Conservation (phyloP, 352 stramenopile genomes). For the Globisporangium nagaii region DNA sequence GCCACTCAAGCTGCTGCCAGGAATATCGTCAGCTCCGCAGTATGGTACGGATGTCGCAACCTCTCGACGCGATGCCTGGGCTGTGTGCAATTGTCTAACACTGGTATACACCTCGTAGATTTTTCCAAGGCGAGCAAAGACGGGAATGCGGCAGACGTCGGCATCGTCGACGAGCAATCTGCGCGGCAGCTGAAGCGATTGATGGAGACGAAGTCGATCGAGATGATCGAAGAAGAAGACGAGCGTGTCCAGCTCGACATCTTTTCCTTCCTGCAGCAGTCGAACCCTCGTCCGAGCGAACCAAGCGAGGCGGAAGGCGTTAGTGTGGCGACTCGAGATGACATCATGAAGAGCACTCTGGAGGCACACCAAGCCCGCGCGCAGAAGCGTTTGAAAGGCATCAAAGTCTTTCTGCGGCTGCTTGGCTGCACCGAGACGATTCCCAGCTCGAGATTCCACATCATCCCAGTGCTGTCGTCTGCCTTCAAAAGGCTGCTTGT, state of each 20-base stretch:
- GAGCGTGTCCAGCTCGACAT: conserved; percentile 77
- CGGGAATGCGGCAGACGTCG: conserved; percentile 4
- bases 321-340: conserved; percentile 22
- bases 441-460: conserved; percentile 52
- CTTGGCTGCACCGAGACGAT: conserved; percentile 51
- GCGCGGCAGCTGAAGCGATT: conserved; percentile 54
- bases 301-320: conserved; percentile 1
- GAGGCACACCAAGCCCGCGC: conserved; percentile 42
- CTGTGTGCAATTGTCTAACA: too few species aligned
- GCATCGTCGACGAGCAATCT: conserved; percentile 32
- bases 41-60: conserved; percentile 34
- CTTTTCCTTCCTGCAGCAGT: conserved; percentile 77
- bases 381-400: conserved; percentile 43
- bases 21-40: conserved; percentile 44
- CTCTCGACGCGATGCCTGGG: too few species aligned
- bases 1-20: conserved; percentile 66
- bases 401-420: conserved; percentile 61
- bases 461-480: conserved; percentile 68
- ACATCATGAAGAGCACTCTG: conserved; percentile 44
- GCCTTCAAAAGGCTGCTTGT: conserved; percentile 56
- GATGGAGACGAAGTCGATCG: conserved; percentile 67
- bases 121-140: conserved; percentile 18
- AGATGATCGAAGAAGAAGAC: conserved; percentile 80
- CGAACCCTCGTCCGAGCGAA: conserved; percentile 7
- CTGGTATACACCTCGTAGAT: conserved; percentile 23